Base-by-base conservation (phyloP, 441 rosid species). In the Arabidopsis lyrata region DNA sequence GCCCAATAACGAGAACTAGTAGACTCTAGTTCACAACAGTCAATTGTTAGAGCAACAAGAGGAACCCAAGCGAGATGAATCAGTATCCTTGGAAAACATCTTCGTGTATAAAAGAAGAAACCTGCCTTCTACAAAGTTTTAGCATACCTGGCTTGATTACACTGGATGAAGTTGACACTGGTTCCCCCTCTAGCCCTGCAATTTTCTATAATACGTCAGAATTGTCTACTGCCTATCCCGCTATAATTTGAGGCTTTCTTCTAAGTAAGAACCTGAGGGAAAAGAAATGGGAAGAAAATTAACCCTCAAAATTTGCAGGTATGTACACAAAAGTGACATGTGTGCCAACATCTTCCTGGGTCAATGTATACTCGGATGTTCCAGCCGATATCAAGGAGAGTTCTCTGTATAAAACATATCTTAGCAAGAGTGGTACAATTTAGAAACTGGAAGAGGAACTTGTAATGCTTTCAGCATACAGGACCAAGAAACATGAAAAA, bases 261-360 rank as follows among this genome's bases (percentile, higher is more conserved):
- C 15, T 24, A 72, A 54, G 39, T 34, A 64, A 65, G 5, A 77
- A 71, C 42, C 62, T 16, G 29, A 15, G 6, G 36, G 52, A 20
- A 24, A 38, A 62, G 24, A 78, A 75, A 49, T 45, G n/a, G 18
- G 54, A 41, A 60, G 65, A 42, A 63, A 75, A 82, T 75, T 8
- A 72, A 95, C 99, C 99, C 89, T 93, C 98, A 77, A 96, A 90
- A 80, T 93, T 96, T 77, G 89, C 89, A 65, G 99, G 99, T 76
- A 93, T 80, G 71, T 93, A 96, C 44, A 84, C 85, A 85, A 96
- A 96, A 65, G 90, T 88, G 67, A 96, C 79, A 34, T 80, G 82
- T 53, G 70, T 84, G 59, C 97, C 97, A 78, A 96, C 90, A 87
- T 96, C 99, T 72, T 88, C 97, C 82, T 83, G 91, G 69, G 93